Evolutionary conservation across 164 flowering plant species (phyloP).

Genomic region (Aristolochia contorta): DNA sequence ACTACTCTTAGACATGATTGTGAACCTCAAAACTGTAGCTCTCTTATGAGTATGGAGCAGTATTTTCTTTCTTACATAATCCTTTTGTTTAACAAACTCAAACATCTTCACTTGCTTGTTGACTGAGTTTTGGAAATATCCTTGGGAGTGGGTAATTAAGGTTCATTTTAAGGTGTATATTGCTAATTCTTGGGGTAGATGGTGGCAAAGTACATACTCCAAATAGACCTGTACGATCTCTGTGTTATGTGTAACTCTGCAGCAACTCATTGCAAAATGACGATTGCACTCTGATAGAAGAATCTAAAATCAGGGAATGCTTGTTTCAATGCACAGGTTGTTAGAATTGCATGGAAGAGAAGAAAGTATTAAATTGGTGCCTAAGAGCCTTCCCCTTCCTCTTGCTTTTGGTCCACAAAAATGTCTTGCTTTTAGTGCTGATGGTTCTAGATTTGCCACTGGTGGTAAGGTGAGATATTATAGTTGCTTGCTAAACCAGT

Average conservation of each 20-base stretch:
- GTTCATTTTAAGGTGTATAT: no score
- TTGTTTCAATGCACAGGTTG: constrained; percentile 33
- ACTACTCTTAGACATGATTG: no score
- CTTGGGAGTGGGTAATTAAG: no score
- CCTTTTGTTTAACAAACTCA: no score
- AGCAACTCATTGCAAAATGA: neutral
- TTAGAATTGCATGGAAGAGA: constrained; percentile 52
- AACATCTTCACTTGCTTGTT: no score
- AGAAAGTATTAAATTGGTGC: constrained; percentile 33
- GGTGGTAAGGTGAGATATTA: constrained; percentile 61
- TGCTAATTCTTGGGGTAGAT: neutral
- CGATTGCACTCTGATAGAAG: neutral
- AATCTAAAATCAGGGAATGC: neutral
- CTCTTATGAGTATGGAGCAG: no score
- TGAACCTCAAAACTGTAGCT: no score
- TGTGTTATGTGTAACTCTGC: neutral
- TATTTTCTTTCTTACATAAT: no score
- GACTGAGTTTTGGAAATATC: no score
- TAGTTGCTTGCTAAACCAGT: neutral
- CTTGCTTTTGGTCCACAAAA: constrained; percentile 71
- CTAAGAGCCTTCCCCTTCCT: constrained; percentile 46
- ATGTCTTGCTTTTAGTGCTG: constrained; percentile 74
- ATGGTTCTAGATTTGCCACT: constrained; percentile 80
- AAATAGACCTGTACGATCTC: no score
- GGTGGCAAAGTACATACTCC: neutral